These are phyloP conservation scores for Metschnikowia gruessii DNA, from an alignment of 805 yeast genomes.

Conservation along the genomic window DNA sequence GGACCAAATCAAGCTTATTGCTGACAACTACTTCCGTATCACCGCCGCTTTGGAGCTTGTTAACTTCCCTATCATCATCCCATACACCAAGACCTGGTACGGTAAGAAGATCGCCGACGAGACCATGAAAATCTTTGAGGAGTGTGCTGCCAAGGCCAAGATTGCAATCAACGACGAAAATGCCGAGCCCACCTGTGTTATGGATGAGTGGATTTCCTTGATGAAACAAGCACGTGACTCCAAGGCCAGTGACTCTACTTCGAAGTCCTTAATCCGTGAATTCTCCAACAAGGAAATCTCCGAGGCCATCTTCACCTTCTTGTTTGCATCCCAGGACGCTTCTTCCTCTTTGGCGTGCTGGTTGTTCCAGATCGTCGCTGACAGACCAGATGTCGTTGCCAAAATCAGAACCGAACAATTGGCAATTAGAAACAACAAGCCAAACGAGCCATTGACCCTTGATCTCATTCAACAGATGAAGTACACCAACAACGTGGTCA, in stretches of 20 bases:
- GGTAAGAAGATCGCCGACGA: slow-evolving; percentile 91
- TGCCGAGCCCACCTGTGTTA: slow-evolving; percentile 79
- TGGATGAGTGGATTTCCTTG: slow-evolving; percentile 91
- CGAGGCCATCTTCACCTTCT: slow-evolving; percentile 93
- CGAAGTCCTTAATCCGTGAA: slow-evolving; percentile 67
- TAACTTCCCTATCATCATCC: slow-evolving; percentile 94
- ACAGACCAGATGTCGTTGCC: slow-evolving; percentile 83
- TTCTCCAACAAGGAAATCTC: slow-evolving; percentile 90
- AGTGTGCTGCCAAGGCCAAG: slow-evolving; percentile 87
- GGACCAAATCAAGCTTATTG: slow-evolving; percentile 80
- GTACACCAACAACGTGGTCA: slow-evolving; percentile 87
- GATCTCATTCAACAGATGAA: slow-evolving; percentile 82
- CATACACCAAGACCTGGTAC: slow-evolving; percentile 97
- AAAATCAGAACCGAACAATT: slow-evolving; percentile 93
- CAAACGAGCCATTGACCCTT: slow-evolving; percentile 54
- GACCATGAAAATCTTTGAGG: slow-evolving; percentile 88
- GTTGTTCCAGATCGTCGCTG: slow-evolving; percentile 95
- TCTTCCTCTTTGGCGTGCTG: slow-evolving; percentile 96
- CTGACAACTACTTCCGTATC: slow-evolving; percentile 87
- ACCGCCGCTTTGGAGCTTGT: slow-evolving; percentile 97
- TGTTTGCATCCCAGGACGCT: slow-evolving; percentile 98
- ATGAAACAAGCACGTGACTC: slow-evolving; percentile 72
- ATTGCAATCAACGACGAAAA: slow-evolving; percentile 68
- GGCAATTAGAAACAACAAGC: slow-evolving; percentile 75
- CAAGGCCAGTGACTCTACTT: slow-evolving; percentile 48